Evolutionary conservation across 768 basidiomycete genomes (phyloP).

Genomic region (Russula earlei): DNA sequence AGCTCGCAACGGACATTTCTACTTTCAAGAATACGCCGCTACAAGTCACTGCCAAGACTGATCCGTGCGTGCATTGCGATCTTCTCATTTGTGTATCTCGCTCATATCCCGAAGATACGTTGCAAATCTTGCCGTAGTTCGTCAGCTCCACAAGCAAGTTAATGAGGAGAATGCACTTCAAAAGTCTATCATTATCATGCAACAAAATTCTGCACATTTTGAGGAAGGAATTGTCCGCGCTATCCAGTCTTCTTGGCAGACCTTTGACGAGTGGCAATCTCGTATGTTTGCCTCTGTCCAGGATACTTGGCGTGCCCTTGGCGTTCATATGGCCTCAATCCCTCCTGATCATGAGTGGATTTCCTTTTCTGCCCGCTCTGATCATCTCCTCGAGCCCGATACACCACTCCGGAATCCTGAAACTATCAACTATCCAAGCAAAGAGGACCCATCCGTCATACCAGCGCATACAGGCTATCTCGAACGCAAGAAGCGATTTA

Average conservation of each 20-base stretch:
- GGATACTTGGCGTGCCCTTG: constrained; percentile 64
- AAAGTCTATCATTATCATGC: constrained; percentile 96
- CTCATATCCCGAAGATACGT: constrained; percentile 39
- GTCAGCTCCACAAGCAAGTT: constrained; percentile 84
- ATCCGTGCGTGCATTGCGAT: constrained; percentile 57
- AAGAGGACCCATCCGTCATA: constrained; percentile 78
- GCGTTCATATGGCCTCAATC: constrained; percentile 65
- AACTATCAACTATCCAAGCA: constrained; percentile 76
- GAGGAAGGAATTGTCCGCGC: constrained; percentile 94
- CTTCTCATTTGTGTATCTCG: constrained; percentile 9
- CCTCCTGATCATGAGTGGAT: constrained; percentile 93
- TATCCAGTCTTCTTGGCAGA: constrained; percentile 94
- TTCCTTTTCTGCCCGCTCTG: constrained; percentile 82
- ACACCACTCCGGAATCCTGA: constrained; percentile 81
- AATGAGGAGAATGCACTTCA: constrained; percentile 97
- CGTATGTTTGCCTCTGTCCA: constrained; percentile 69
- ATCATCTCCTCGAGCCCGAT: constrained; percentile 94
- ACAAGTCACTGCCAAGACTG: constrained; percentile 64
- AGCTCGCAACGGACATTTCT: constrained; percentile 81
- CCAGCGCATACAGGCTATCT: constrained; percentile 84
- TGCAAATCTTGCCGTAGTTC: constrained; percentile 59
- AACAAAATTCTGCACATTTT: constrained; percentile 93
- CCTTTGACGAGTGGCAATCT: constrained; percentile 89
- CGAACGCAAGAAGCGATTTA: constrained; percentile 95
- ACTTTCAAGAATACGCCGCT: constrained; percentile 93